Percentiles rank a stretch among this genome's conserved stretches.
These are phyloP conservation scores for Candida stauntonica DNA, from an alignment of 805 yeast species.

Conservation along the genomic window DNA sequence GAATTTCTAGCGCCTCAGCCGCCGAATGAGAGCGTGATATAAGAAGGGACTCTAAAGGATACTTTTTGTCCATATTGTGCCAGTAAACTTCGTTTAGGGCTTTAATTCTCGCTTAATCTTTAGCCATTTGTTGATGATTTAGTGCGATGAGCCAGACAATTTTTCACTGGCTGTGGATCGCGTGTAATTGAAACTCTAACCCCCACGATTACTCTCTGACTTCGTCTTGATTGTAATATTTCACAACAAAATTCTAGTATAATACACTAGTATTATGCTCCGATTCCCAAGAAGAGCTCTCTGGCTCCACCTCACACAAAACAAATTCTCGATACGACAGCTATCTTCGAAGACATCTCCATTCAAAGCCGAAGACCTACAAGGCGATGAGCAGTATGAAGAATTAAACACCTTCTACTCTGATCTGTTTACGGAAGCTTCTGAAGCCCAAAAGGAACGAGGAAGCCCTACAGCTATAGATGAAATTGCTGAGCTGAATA, in stretches of 20 bases:
- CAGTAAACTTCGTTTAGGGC: background rate
- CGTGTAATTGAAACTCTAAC: too few relatives aligned
- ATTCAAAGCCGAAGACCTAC: constrained; percentile 7
- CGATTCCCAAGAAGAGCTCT: too few relatives aligned
- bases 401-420: constrained; percentile 34
- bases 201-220: too few relatives aligned
- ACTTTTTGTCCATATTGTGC: constrained; percentile 21
- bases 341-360: constrained; percentile 4
- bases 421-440: constrained; percentile 29
- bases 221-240: too few relatives aligned
- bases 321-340: background rate
- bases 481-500: constrained; percentile 33
- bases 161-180: too few relatives aligned
- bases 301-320: too few relatives aligned
- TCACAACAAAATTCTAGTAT: too few relatives aligned
- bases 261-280: too few relatives aligned
- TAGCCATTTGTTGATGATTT: too few relatives aligned
- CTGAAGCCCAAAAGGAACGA: background rate
- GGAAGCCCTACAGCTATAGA: constrained; percentile 6
- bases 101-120: background rate
- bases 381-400: constrained; percentile 23
- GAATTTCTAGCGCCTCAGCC: constrained; percentile 28
- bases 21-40: constrained; percentile 19
- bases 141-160: too few relatives aligned
- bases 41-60: constrained; percentile 21